phyloP scores from a whole-genome alignment of 257 asterid species.

The Capsicum rhomboideum region DNA sequence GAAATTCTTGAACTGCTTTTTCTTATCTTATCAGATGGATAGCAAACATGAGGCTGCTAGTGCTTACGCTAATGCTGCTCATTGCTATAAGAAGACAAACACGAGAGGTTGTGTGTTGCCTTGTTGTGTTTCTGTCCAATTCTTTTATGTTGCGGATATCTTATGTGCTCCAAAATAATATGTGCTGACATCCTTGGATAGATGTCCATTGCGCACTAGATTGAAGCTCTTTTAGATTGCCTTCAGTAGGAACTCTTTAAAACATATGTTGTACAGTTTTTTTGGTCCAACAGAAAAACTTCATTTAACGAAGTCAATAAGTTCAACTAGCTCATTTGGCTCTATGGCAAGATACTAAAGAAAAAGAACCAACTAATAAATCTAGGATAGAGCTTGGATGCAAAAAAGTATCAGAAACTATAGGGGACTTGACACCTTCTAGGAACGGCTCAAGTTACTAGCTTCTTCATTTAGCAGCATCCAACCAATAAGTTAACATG shows the following conservation, averaged over 20 bases:
- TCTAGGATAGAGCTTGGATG: too few relatives aligned
- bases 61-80: constrained; percentile 86
- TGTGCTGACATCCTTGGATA: not conserved
- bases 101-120: constrained; percentile 35
- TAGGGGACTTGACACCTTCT: too few relatives aligned
- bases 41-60: constrained; percentile 94
- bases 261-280: not conserved
- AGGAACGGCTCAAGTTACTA: too few relatives aligned
- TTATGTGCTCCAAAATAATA: not conserved
- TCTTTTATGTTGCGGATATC: not conserved
- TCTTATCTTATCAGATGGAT: constrained; percentile 47
- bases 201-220: not conserved
- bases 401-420: too few relatives aligned
- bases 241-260: not conserved
- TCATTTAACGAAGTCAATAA: too few relatives aligned
- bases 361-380: too few relatives aligned
- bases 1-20: not conserved
- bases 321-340: too few relatives aligned
- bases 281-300: too few relatives aligned
- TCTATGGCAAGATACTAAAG: too few relatives aligned
- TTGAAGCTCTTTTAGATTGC: not conserved
- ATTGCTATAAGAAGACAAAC: constrained; percentile 74
- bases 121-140: not conserved
- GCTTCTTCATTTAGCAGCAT: too few relatives aligned
- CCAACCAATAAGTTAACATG: too few relatives aligned